Conservation (phyloP, 441 rosid species). For the Melastoma candidum region DNA sequence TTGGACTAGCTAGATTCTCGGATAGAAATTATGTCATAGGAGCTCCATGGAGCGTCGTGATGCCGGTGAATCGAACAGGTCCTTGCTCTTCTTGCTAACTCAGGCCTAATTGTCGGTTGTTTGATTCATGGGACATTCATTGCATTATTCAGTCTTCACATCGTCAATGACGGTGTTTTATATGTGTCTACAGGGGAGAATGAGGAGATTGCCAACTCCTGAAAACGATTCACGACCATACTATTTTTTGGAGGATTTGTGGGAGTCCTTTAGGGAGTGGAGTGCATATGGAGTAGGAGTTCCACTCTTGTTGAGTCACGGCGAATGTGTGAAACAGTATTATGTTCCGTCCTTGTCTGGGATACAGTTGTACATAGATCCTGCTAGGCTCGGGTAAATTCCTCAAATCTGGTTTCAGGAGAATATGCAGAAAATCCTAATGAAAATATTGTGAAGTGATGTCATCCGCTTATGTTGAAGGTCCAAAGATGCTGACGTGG, state of each 20-base stretch:
- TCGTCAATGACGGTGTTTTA: neutral
- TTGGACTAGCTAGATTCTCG: too few species aligned
- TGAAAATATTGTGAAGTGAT: too few species aligned
- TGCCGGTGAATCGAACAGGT: too few species aligned
- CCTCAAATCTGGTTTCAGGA: neutral
- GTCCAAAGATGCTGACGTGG: too few species aligned
- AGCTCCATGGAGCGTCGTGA: too few species aligned
- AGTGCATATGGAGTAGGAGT: constrained; percentile 40
- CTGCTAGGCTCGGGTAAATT: constrained; percentile 25
- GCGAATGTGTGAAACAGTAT: constrained; percentile 31
- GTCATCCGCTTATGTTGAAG: too few species aligned
- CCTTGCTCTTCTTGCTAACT: too few species aligned
- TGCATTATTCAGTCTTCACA: too few species aligned
- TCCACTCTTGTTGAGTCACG: constrained; percentile 26
- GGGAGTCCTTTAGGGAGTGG: constrained; percentile 40
- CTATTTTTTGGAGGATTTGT: constrained; percentile 26
- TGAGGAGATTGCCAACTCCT: constrained; percentile 17
- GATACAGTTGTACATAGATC: constrained; percentile 34
- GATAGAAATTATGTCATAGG: too few species aligned
- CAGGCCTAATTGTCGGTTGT: too few species aligned
- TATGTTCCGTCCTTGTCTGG: constrained; percentile 43
- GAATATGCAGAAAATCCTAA: too few species aligned
- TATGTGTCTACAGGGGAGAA: constrained; percentile 19
- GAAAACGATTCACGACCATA: constrained; percentile 17
- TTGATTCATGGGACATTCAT: too few species aligned